phyloP scores from a whole-genome alignment of 768 basidiomycete species.

The Macrolepiota fuliginosa region DNA sequence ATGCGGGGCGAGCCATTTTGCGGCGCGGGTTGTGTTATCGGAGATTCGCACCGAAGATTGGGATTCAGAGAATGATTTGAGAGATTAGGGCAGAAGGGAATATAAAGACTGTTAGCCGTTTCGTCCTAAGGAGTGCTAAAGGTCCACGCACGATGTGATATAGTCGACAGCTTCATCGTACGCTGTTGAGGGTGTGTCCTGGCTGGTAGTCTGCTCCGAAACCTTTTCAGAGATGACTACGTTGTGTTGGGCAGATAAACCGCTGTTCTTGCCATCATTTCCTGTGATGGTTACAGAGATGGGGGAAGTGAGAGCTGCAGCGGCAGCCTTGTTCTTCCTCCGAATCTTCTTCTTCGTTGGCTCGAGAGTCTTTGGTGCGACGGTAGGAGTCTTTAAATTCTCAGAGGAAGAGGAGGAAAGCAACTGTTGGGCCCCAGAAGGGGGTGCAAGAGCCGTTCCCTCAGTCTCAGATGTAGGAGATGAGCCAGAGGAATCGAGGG shows the following conservation, averaged over 20 bases:
- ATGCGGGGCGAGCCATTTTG: background rate
- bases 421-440: background rate
- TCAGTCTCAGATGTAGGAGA: background rate
- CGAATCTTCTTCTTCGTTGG: constrained; percentile 19
- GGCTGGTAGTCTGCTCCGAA: constrained; percentile 20
- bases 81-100: background rate
- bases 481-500: background rate
- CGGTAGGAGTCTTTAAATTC: background rate
- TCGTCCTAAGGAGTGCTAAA: constrained; percentile 1
- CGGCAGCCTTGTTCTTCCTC: constrained; percentile 12
- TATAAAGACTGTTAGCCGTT: constrained; percentile 1
- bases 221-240: constrained; percentile 33
- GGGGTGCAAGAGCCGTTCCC: background rate
- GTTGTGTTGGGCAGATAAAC: constrained; percentile 40
- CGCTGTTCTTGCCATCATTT: constrained; percentile 22
- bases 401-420: background rate
- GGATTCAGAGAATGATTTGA: background rate
- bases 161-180: constrained; percentile 60
- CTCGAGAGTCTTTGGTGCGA: constrained; percentile 5
- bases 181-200: constrained; percentile 24
- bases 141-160: constrained; percentile 55
- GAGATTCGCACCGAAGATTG: background rate
- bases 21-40: background rate
- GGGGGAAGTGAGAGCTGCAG: constrained; percentile 14
- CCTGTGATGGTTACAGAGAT: constrained; percentile 31